These are phyloP conservation scores for Venustampulla echinocandica DNA, from an alignment of 495 filamentous ascomycete genomes.

Conservation along the genomic window DNA sequence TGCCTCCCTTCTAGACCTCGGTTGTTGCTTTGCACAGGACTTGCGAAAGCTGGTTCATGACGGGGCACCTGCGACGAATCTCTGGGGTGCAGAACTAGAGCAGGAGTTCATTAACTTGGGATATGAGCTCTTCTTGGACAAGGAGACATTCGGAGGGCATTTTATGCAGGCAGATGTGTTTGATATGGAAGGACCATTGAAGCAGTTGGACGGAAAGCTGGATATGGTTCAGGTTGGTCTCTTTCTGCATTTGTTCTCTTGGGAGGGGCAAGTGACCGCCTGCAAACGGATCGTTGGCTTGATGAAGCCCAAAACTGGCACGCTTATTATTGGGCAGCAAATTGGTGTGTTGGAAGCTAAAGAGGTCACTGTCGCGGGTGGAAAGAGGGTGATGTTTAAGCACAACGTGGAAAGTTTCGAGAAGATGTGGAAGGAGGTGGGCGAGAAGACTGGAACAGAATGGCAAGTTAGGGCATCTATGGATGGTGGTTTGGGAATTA, in stretches of 20 bases:
- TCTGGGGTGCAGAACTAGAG: slow-evolving; percentile 43
- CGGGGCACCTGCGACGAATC: slow-evolving; percentile 31
- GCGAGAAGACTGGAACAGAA: slow-evolving; percentile 10
- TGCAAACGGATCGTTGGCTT: slow-evolving; percentile 27
- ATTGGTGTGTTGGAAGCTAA: slow-evolving; percentile 13
- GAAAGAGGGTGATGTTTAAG: slow-evolving; percentile 7
- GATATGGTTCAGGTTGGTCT: slow-evolving; percentile 22
- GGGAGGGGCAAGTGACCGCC: slow-evolving; percentile 23
- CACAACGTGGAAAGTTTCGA: slow-evolving; percentile 16
- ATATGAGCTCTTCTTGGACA: slow-evolving; percentile 31
- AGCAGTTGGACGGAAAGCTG: slow-evolving; percentile 18
- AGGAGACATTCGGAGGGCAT: slow-evolving; percentile 14
- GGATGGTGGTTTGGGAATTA: slow-evolving; percentile 21
- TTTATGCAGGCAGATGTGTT: slow-evolving; percentile 20
- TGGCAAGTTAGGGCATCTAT: slow-evolving; percentile 18
- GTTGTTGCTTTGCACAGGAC: slow-evolving; percentile 37
- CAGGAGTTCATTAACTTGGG: slow-evolving; percentile 41
- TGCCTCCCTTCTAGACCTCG: slow-evolving; percentile 28
- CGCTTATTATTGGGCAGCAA: slow-evolving; percentile 23
- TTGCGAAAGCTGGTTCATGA: slow-evolving; percentile 39
- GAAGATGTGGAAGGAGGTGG: slow-evolving; percentile 18
- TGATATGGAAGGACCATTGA: slow-evolving; percentile 14
- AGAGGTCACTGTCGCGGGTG: slow-evolving; percentile 1
- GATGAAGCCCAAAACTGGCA: slow-evolving; percentile 21
- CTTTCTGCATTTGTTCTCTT: slow-evolving; percentile 32